A percentile compares a stretch with the other conserved stretches of the same genome.
Conservation (phyloP, 1,139 yeast species). For the Hyphopichia buzzinii region DNA sequence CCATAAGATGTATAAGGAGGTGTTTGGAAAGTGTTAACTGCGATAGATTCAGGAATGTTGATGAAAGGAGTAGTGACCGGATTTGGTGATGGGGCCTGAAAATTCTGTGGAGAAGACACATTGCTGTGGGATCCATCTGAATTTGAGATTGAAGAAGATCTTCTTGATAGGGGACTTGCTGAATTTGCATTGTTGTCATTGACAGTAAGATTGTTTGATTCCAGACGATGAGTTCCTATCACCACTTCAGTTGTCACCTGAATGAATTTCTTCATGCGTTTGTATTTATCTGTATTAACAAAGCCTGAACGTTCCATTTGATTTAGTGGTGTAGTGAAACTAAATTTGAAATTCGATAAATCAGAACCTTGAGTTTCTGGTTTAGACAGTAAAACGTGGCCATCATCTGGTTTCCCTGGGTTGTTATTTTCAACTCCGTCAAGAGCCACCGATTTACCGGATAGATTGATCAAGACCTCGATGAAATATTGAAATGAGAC, state of each 20-base stretch:
- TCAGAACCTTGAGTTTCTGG: constrained; percentile 8
- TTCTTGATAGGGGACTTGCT: constrained; percentile 15
- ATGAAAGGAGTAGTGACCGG: constrained; percentile 1
- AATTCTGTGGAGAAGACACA: constrained; percentile 10
- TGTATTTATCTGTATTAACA: constrained; percentile 75
- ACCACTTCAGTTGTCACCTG: constrained; percentile 77
- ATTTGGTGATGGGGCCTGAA: constrained; percentile 2
- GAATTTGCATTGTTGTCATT: background rate
- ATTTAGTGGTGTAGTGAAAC: constrained; percentile 20
- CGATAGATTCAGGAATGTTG: constrained; percentile 14
- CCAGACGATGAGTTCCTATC: constrained; percentile 70
- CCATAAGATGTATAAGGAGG: constrained; percentile 17
- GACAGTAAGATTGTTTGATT: constrained; percentile 5
- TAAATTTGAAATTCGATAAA: constrained; percentile 33
- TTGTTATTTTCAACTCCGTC: constrained; percentile 20
- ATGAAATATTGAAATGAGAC: constrained; percentile 83
- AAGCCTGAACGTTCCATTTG: constrained; percentile 46
- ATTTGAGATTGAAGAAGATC: constrained; percentile 18
- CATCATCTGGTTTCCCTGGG: constrained; percentile 6
- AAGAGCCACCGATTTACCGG: constrained; percentile 37
- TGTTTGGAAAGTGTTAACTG: constrained; percentile 13
- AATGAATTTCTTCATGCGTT: constrained; percentile 70
- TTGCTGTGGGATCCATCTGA: constrained; percentile 13
- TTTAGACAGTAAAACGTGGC: constrained; percentile 2
- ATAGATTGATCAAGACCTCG: constrained; percentile 74